Evolutionary conservation across 768 basidiomycete species (phyloP), one percentile per base, ranked within the genome.

Genomic region (Rubroboletus satanas): DNA sequence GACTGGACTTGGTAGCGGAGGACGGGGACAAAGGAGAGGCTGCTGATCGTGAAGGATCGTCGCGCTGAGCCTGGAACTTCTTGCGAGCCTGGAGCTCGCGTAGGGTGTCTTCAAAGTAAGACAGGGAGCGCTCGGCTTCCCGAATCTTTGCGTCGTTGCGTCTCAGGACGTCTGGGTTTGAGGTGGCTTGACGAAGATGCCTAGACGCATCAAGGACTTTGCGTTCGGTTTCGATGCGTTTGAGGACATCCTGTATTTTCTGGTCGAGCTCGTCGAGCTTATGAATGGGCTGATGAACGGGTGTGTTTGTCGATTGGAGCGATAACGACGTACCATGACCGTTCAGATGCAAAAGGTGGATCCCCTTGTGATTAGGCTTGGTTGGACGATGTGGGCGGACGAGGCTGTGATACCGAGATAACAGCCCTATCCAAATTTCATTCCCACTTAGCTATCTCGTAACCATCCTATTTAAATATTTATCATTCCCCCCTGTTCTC

Each of bases 231-330:
- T 88, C 83, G 71, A 96, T 94, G 71, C 89, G 88, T 73, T 83
- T 87, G 76, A 87, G 83, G 65, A 94, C 85, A 73, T 93, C 90
- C 71, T 87, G 85, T 70, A 95, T 93, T 83, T 94, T 95, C 82
- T 86, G 85, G 83, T 93, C 91, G 74, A 93, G 78, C 74, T 90
- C 87, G 66, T 68, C 66, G 47, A 72, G 60, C 71, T 72, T 56
- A 48, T 23, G n/a, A 28, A 17, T 15, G 42, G 4, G 21, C 6
- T 49, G 56, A 50, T 62, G 21, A 61, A 43, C 32, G 11, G 28
- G 45, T 21, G 9, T 18, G 42, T 28, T 29, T 14, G 56, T 57
- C 32, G 52, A 57, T 51, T 45, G 4, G 31, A 37, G 41, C 54
- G 61, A 62, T 45, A 37, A 59, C 32, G 4, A 52, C 70, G 36